Evolutionary conservation across 805 yeast genomes (phyloP).

Genomic region (Kazachstania viticola): DNA sequence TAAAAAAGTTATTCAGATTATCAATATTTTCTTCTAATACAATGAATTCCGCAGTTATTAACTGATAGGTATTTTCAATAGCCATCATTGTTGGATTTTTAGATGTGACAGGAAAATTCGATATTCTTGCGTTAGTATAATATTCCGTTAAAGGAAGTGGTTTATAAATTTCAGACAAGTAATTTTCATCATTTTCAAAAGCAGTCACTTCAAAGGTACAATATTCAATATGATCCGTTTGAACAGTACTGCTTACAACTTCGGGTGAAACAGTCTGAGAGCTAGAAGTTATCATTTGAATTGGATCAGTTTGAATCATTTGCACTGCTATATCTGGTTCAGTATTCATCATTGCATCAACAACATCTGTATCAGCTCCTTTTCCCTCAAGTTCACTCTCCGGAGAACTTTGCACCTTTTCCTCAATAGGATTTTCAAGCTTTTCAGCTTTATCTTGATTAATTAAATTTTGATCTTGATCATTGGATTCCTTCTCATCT

Average conservation of each 20-base stretch:
- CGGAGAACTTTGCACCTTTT: too few species aligned
- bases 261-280: too few species aligned
- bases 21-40: slow-evolving; percentile 24
- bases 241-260: too few species aligned
- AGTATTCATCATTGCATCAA: too few species aligned
- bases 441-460: too few species aligned
- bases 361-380: neutral
- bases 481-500: neutral
- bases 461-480: too few species aligned
- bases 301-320: slow-evolving; percentile 2
- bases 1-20: slow-evolving; percentile 20
- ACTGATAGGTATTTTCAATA: slow-evolving; percentile 18
- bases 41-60: slow-evolving; percentile 25
- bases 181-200: slow-evolving; percentile 27
- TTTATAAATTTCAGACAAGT: slow-evolving; percentile 16
- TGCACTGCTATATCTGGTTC: too few species aligned
- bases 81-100: slow-evolving; percentile 10
- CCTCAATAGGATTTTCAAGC: too few species aligned
- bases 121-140: slow-evolving; percentile 13
- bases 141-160: slow-evolving; percentile 14
- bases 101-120: slow-evolving; percentile 5
- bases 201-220: slow-evolving; percentile 12
- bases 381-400: neutral
- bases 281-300: too few species aligned
- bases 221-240: slow-evolving; percentile 10